phyloP scores from a whole-genome alignment of 148 eudicot species.

The Fallopia convolvulus region DNA sequence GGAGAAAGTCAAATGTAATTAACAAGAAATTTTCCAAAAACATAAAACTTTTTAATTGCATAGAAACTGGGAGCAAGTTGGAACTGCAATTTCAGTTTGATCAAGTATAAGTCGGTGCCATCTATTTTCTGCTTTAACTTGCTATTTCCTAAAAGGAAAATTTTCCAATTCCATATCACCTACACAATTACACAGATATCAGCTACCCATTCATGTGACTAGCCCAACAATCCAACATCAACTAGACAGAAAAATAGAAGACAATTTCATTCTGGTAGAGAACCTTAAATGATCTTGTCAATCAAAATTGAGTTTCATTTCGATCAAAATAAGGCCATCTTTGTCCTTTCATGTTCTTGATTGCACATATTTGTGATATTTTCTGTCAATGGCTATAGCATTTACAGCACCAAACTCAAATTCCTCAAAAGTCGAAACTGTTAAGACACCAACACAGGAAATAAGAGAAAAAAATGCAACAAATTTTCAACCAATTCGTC shows the following conservation, averaged over 20 bases:
- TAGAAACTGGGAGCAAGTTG: slow-evolving; percentile 3
- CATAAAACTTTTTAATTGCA: background rate
- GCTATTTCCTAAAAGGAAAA: background rate
- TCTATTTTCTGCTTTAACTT: background rate
- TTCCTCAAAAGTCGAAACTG: background rate
- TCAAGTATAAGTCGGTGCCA: background rate
- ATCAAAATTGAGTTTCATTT: background rate
- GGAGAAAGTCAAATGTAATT: background rate
- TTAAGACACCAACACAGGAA: background rate
- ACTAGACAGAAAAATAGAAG: background rate
- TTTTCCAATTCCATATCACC: background rate
- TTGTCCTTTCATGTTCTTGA: background rate
- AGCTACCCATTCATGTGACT: background rate
- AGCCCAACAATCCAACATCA: background rate
- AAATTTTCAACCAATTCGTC: background rate
- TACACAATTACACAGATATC: background rate
- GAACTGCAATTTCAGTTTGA: background rate
- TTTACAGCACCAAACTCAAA: background rate
- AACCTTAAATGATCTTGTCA: background rate
- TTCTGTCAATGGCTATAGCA: background rate
- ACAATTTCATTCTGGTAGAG: background rate
- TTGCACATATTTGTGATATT: background rate
- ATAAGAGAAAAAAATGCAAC: background rate
- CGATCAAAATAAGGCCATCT: background rate
- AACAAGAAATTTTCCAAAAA: background rate